Evolutionary conservation across 139 green algal genomes (phyloP), one percentile per base, ranked within the genome.

Genomic region (Coelastrella sp.): DNA sequence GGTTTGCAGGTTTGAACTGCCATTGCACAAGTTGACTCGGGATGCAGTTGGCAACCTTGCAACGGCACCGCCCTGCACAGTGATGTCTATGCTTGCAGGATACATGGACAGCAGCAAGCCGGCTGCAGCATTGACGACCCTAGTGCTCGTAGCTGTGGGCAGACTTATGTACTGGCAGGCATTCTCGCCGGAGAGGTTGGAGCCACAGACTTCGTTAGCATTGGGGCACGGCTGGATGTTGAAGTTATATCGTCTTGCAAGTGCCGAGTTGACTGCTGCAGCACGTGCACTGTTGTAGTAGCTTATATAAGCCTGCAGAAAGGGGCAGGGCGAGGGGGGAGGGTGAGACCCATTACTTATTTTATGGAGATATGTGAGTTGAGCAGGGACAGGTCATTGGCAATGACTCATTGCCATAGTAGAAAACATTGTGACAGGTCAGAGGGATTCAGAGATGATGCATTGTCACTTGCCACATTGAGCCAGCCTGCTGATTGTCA

Each of bases 11-110:
- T 68, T 68, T 7, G 10, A 7, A 68, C 5, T 17, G 5, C 78
- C 78, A 5, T 56, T n/a, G 78, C 78, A 84, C 13, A 84, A 4
- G 13, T 64, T 84, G 16, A 84, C 17, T 19, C 19, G 78, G 78
- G 32, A 84, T 5, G 78, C 78, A 56, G 78, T 73, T 19, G 78
- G 78, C 78, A 84, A 58, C 78, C 68, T 14, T 56, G 78, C 78
- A 16, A 56, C 17, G 59, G 54, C 78, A 10, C 78, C 78, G 7
- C 56, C 56, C 19, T 71, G 16, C 7, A 84, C 56, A 14, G 22
- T 61, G 13, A 84, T 57, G 22, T 66, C 17, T 11, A 84, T 84
- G 54, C 17, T 68, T 68, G 54, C 56, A 32, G 78, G 78, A 32
- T 84, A 84, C 78, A 84, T 84, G 3, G 78, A 84, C 3, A 22